A percentile compares a stretch with the other conserved stretches of the same genome.
These are phyloP conservation scores for Salix suchowensis DNA, from an alignment of 345 rosid genomes.

Conservation along the genomic window DNA sequence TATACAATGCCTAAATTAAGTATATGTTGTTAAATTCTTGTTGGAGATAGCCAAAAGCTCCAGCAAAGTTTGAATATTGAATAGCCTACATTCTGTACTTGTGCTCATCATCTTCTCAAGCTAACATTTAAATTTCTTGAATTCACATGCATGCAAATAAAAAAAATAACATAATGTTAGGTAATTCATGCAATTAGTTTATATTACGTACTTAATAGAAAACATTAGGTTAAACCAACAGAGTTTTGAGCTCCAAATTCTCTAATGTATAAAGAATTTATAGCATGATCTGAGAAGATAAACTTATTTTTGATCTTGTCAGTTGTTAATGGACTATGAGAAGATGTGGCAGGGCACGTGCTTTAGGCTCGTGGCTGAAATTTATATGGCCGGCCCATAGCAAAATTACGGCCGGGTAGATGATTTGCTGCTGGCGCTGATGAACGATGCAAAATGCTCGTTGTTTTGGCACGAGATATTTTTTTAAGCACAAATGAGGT, in stretches of 20 bases:
- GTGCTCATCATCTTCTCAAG: neutral
- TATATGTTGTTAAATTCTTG: conserved; percentile 35
- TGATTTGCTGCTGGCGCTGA: conserved; percentile 2
- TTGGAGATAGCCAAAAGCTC: conserved; percentile 33
- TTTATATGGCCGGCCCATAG: too few species aligned
- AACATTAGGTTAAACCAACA: neutral
- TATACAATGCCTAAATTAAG: neutral
- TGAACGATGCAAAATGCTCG: neutral
- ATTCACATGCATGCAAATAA: conserved; percentile 1
- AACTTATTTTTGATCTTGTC: neutral
- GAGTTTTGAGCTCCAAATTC: neutral
- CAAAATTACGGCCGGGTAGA: neutral
- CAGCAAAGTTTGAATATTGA: conserved; percentile 53
- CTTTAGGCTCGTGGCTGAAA: neutral
- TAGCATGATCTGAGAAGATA: neutral
- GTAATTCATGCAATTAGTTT: neutral
- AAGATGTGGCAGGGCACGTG: neutral
- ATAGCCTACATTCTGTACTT: neutral
- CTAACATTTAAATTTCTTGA: neutral
- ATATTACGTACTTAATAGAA: neutral
- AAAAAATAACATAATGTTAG: neutral
- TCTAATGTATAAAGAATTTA: neutral
- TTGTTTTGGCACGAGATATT: neutral
- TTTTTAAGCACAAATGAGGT: too few species aligned
- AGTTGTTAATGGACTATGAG: neutral